Percentiles rank a stretch among this genome's conserved stretches.
Conservation (phyloP, 352 stramenopile genomes). For the Globisporangium irregulare region DNA sequence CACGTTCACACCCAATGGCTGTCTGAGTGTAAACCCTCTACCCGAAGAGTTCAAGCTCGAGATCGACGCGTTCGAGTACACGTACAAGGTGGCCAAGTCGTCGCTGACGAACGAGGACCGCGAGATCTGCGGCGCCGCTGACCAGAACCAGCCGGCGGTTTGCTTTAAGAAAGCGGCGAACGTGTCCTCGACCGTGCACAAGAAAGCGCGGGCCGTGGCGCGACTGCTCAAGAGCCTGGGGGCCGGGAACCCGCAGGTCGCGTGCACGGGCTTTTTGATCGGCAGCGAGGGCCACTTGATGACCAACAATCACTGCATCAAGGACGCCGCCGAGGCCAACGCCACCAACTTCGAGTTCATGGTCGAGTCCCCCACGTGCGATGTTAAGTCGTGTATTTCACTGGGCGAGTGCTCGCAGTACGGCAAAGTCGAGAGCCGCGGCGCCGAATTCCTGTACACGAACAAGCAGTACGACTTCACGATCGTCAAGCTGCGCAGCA, state of each 20-base stretch:
- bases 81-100: conserved; percentile 13
- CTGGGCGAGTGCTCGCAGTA: conserved; percentile 29
- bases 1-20: conserved; percentile 23
- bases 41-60: conserved; percentile 24
- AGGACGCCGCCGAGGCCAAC: conserved; percentile 21
- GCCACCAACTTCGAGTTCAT: conserved; percentile 35
- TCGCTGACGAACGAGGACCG: conserved; percentile 15
- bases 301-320: conserved; percentile 54
- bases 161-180: conserved; percentile 30
- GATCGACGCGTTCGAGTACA: conserved; percentile 34
- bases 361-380: conserved; percentile 34
- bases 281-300: conserved; percentile 44
- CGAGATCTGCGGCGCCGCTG: conserved; percentile 27
- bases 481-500: conserved; percentile 36
- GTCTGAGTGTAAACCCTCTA: conserved; percentile 1
- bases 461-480: conserved; percentile 37
- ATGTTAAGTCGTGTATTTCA: conserved; percentile 24
- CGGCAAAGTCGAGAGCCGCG: conserved; percentile 23
- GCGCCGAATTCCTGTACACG: conserved; percentile 23
- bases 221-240: conserved; percentile 33
- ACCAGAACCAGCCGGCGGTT: conserved; percentile 34
- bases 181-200: conserved; percentile 20
- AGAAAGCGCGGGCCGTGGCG: conserved; percentile 29
- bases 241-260: conserved; percentile 11
- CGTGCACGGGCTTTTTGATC: conserved; percentile 45